Evolutionary conservation across 352 stramenopile genomes (phyloP), one percentile per base, ranked within the genome.

Genomic region (Phytopythium delawarense): DNA sequence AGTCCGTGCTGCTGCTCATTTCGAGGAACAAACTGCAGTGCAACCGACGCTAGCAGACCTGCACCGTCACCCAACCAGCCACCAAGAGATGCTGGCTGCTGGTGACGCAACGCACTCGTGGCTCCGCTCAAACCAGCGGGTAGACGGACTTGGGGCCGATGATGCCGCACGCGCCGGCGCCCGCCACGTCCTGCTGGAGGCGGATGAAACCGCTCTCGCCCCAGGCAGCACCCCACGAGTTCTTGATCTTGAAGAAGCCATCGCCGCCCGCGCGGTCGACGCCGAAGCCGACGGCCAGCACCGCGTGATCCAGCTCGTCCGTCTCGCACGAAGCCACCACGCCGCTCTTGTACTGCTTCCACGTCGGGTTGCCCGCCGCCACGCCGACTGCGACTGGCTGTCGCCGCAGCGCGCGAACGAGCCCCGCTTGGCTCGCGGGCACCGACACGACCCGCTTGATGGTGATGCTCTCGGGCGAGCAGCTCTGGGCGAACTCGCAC

Each of bases 281-380:
- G 44, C 86, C 88, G 71, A 98, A 99, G n/a, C 97, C 97, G 18
- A 99, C 96, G 7, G 93, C 92, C 63, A 99, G 80, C 32, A 99
- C 96, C 30, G 97, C 98, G 71, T 99, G 97, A 70, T 99, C 97
- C 59, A 99, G 89, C 35, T 96, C 74, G n/a, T 84, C 72, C 56
- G 89, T 96, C 59, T 74, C 85, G 57, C 78, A 91, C 12, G 67
- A 78, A 28, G 72, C 75, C 57, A 98, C 72, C 1, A 99, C 91
- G 35, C 97, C 97, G 32, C 76, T 64, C 53, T 87, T 94, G 94
- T 99, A 99, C 67, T 99, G 97, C 84, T 99, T 98, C 81, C 98
- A 99, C 30, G 86, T 90, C 57, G 81, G 83, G 72, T 98, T 96
- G 67, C 96, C 90, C 0, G 96, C 97, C 37, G 98, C 90, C 48